Base-by-base conservation (phyloP, 257 asterid species). In the Ilex asprella region DNA sequence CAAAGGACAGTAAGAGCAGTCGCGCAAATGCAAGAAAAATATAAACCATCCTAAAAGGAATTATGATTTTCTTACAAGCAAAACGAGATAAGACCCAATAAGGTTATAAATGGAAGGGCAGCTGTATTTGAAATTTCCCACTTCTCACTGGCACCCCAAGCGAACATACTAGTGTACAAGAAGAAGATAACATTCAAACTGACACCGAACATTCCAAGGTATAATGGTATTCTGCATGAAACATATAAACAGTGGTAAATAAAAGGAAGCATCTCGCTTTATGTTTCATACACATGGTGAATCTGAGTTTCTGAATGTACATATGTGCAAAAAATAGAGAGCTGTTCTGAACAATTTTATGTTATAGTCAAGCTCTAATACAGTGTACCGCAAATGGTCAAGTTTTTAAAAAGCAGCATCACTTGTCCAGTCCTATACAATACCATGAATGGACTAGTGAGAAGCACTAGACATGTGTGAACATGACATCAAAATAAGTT, bases 131-230 rank as follows among this genome's bases (percentile, higher is more conserved):
- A 75, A 69, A 75, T 63, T 56, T 82, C 89, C 86, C 84, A 77
- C 73, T 75, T 75, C 71, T 77, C 86, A 68, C 59, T 68, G 44
- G 76, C 12, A 16, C 89, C 86, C 74, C 73, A 75, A 52, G 84
- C 82, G 56, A 80, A 55, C 75, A 74, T 63, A 64, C 84, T 73
- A 57, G 73, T 77, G 57, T 79, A 76, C 16, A 75, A 52, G 74
- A 82, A 77, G 78, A 70, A 82, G 57, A 75, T 47, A 66, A 77
- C 55, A 61, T 77, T 79, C 77, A 79, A 57, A 58, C 79, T 64
- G 31, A 82, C 74, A 70, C 84, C 82, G 63, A 75, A 63, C 86
- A 82, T 73, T 73, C 89, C 89, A 32, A 79, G 31, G 74, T 71
- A 73, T 73, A 80, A 65, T 9, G 89, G 89, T 68, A 70, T 60